Percentiles rank a stretch among this genome's conserved stretches.
These are phyloP conservation scores for Dictyostelium brefeldianum DNA, from an alignment of 78 protist genomes.

Conservation along the genomic window DNA sequence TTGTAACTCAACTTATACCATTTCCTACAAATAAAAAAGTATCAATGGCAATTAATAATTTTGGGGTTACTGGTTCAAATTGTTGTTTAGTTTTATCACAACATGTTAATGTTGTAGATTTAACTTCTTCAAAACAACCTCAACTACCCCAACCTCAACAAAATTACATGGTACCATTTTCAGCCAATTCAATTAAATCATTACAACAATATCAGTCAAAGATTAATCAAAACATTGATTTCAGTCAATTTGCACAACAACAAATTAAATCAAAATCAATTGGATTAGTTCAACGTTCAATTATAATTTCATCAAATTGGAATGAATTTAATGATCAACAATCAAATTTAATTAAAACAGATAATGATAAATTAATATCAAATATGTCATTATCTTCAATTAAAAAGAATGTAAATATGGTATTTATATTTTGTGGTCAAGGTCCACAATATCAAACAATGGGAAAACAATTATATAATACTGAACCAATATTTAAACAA, in stretches of 20 bases:
- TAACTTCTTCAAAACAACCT: no score
- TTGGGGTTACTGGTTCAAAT: constrained; percentile 75
- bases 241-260: no score
- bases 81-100: constrained; percentile 79
- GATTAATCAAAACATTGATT: not conserved
- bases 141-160: not conserved
- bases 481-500: no score
- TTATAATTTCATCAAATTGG: no score
- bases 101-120: constrained; percentile 77
- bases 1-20: constrained; percentile 43
- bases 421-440: no score
- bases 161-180: constrained; percentile 35
- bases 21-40: not conserved
- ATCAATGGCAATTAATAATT: constrained; percentile 48
- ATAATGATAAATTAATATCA: not conserved
- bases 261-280: no score
- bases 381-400: no score
- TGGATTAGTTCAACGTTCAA: no score
- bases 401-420: no score
- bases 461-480: no score
- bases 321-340: no score
- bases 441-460: no score
- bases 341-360: not conserved
- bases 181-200: constrained; percentile 52
- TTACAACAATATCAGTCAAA: constrained; percentile 18